A percentile compares a stretch with the other conserved stretches of the same genome.
phyloP scores from a whole-genome alignment of 371 early-diverging fungal genomes.

The Zancudomyces culisetae region DNA sequence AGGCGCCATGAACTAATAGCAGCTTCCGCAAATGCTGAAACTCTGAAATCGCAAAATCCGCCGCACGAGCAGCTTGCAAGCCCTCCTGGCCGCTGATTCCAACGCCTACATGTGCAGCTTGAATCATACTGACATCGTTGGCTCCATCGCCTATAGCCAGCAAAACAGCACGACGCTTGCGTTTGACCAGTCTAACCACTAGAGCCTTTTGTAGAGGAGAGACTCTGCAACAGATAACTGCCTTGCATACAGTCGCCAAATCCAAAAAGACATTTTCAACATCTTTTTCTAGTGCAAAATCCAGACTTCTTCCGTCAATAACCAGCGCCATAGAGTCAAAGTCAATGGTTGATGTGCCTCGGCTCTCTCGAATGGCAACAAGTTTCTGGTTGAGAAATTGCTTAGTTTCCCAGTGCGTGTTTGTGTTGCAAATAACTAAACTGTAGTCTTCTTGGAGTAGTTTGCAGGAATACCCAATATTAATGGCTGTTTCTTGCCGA shows the following conservation, averaged over 20 bases:
- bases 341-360: conserved; percentile 14
- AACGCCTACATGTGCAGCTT: conserved; percentile 89
- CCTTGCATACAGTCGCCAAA: conserved; percentile 55
- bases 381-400: conserved; percentile 54
- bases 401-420: conserved; percentile 57
- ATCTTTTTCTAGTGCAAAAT: conserved; percentile 45
- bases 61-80: conserved; percentile 85
- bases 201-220: conserved; percentile 86
- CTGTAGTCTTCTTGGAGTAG: conserved; percentile 68
- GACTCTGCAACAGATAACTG: conserved; percentile 84
- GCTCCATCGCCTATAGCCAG: conserved; percentile 96
- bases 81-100: conserved; percentile 97
- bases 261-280: conserved; percentile 38
- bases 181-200: conserved; percentile 77
- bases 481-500: conserved; percentile 82
- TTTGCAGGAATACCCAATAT: conserved; percentile 82
- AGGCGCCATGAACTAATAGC: conserved; percentile 81
- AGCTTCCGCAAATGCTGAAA: conserved; percentile 78
- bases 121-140: conserved; percentile 97
- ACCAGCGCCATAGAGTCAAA: conserved; percentile 48
- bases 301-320: conserved; percentile 78
- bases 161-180: conserved; percentile 46
- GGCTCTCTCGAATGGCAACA: conserved; percentile 33
- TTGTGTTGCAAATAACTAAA: conserved; percentile 62
- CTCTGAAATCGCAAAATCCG: conserved; percentile 91